phyloP scores from a whole-genome alignment of 1,284 basidiomycete genomes.

The Ustilago trichophora region DNA sequence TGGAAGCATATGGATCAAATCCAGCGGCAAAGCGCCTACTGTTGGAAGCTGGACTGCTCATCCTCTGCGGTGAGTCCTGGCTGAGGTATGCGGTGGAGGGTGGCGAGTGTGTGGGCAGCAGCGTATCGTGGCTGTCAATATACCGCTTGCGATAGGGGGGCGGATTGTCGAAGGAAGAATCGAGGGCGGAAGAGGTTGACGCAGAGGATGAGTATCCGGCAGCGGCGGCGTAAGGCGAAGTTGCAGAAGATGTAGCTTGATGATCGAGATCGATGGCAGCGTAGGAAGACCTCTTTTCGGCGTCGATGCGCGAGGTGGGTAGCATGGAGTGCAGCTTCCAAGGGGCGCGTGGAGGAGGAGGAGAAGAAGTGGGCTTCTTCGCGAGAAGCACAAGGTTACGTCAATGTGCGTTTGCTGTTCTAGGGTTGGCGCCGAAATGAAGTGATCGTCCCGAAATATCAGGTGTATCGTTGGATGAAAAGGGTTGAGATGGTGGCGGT shows the following conservation, averaged over 20 bases:
- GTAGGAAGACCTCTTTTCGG: constrained; percentile 36
- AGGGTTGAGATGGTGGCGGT: too few relatives aligned
- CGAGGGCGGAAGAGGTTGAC: constrained; percentile 10
- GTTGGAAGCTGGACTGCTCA: constrained; percentile 18
- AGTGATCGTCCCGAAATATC: too few relatives aligned
- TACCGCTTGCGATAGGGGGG: constrained; percentile 44
- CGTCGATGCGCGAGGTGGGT: constrained; percentile 36
- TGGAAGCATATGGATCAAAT: constrained; percentile 37
- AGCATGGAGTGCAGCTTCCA: constrained; percentile 36
- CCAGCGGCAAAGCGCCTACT: constrained; percentile 44
- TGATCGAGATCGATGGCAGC: constrained; percentile 24
- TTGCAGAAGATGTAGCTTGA: constrained; percentile 2
- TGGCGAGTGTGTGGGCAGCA: constrained; percentile 42
- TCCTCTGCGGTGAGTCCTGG: constrained; percentile 28
- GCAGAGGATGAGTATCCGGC: constrained; percentile 14
- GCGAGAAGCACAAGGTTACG: too few relatives aligned
- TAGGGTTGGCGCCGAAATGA: too few relatives aligned
- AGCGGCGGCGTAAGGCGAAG: constrained; percentile 7
- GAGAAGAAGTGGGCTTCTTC: too few relatives aligned
- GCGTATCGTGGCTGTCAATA: constrained; percentile 34
- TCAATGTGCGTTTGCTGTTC: too few relatives aligned
- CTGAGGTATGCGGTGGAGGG: constrained; percentile 9
- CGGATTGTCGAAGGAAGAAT: constrained; percentile 16
- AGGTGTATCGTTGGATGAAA: too few relatives aligned
- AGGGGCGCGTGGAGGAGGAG: too few relatives aligned